phyloP scores from a whole-genome alignment of 306 rosid species.

The Ochetophila trinervis region DNA sequence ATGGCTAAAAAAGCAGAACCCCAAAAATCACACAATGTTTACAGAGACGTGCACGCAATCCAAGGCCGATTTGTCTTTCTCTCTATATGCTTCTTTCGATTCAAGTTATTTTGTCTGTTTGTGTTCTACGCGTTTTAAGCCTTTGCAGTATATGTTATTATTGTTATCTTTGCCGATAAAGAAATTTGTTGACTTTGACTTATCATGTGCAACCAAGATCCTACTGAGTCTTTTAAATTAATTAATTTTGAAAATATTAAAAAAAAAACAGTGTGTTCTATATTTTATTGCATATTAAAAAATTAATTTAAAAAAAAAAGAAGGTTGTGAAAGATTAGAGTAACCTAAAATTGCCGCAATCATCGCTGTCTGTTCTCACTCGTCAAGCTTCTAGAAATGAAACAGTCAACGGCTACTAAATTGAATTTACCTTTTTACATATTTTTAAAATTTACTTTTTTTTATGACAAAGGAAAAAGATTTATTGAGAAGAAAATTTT shows the following conservation, averaged over 20 bases:
- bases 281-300: neutral
- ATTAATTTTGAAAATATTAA: neutral
- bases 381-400: slow-evolving; percentile 18
- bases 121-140: slow-evolving; percentile 58
- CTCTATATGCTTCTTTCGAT: slow-evolving; percentile 18
- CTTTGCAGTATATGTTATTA: neutral
- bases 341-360: slow-evolving; percentile 46
- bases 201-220: slow-evolving; percentile 33
- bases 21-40: neutral
- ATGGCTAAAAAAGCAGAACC: slow-evolving; percentile 9
- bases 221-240: neutral
- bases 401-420: slow-evolving; percentile 28
- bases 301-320: neutral
- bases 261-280: neutral
- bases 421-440: neutral
- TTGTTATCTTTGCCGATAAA: slow-evolving; percentile 7
- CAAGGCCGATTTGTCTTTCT: slow-evolving; percentile 42
- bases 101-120: slow-evolving; percentile 31
- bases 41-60: slow-evolving; percentile 65
- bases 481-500: no score
- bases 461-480: no score
- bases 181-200: slow-evolving; percentile 57
- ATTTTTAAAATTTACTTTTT: no score
- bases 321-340: neutral
- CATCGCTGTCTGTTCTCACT: slow-evolving; percentile 35